Evolutionary conservation across 345 rosid species (phyloP), one percentile per base, ranked within the genome.

Genomic region (Moricandia arvensis): DNA sequence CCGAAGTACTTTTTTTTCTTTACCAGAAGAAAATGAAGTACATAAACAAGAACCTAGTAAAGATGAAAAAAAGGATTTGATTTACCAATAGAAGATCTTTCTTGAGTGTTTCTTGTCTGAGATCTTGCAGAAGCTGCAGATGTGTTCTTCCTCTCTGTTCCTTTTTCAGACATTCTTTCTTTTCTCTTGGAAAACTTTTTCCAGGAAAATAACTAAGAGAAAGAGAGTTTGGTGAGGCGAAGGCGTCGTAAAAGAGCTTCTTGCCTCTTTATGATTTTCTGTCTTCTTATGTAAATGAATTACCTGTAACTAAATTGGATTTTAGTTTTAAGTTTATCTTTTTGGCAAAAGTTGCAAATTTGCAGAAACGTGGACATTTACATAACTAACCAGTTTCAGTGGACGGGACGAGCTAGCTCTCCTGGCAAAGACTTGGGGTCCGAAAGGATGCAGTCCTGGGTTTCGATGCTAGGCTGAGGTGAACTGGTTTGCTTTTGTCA

Each of bases 61-160:
- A 63, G 33, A 31, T 57, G 26, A 58, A 27, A 57, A 57, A 8
- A n/a, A 3, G 38, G 33, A 53, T 51, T 33, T 34, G 34, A 11
- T 38, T 26, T 65, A 77, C 80, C 76, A 57, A 41, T 47, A 47
- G 72, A 66, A 61, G 60, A 68, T 53, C 8, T 60, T 18, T 73
- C 34, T 37, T 73, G 73, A 54, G 60, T 60, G 63, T 67, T 47
- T 59, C 34, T 71, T 45, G 69, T 59, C 64, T 66, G 35, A 72
- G 77, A 3, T 59, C 47, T 7, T 26, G 59, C 12, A 64, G 73
- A 65, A 24, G 57, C 63, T 64, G 43, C 33, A 13, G 58, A 35
- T 29, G 45, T 66, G 38, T 35, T 61, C 66, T 41, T 64, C 34
- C 1, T 49, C 76, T 63, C 59, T 54, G 1, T 16, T 45, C 13